A percentile compares a stretch with the other conserved stretches of the same genome.
Evolutionary conservation across 2,329 filamentous ascomycete species (phyloP).

Genomic region (Neonectria sp.): DNA sequence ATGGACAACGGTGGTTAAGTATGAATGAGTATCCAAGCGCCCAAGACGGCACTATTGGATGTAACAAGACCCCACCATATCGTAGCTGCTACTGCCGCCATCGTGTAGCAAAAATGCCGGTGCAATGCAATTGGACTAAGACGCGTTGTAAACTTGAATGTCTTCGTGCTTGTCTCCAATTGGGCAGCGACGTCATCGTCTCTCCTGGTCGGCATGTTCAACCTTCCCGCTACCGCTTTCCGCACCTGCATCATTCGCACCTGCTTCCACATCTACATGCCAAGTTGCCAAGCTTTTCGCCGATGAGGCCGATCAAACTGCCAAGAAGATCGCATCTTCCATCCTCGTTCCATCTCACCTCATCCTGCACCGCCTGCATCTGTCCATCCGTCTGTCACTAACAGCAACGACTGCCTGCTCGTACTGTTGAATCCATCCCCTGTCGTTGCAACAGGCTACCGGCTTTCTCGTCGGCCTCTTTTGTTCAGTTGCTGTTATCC

Average conservation of each 20-base stretch:
- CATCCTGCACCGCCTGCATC: neutral
- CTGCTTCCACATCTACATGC: neutral
- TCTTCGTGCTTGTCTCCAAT: neutral
- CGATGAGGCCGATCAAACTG: constrained; percentile 2
- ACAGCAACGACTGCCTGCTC: neutral
- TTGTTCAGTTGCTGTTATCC: neutral
- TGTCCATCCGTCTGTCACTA: no score
- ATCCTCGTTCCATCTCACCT: constrained; percentile 1
- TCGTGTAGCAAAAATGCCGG: neutral
- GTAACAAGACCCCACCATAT: neutral
- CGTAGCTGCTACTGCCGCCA: neutral
- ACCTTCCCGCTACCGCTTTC: neutral
- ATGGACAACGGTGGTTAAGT: neutral
- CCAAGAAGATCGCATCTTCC: neutral
- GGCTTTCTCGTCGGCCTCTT: neutral
- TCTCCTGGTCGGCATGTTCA: neutral
- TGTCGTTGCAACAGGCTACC: no score
- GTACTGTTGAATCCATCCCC: neutral
- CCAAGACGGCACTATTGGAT: neutral
- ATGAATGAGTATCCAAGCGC: neutral
- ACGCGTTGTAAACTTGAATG: neutral
- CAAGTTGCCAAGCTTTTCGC: constrained; percentile 6
- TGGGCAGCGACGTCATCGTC: constrained; percentile 2
- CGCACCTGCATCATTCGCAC: neutral
- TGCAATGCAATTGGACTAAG: neutral